Evolutionary conservation across 2,329 filamentous ascomycete species (phyloP), one percentile per base, ranked within the genome.

Genomic region (Alternaria sp.): DNA sequence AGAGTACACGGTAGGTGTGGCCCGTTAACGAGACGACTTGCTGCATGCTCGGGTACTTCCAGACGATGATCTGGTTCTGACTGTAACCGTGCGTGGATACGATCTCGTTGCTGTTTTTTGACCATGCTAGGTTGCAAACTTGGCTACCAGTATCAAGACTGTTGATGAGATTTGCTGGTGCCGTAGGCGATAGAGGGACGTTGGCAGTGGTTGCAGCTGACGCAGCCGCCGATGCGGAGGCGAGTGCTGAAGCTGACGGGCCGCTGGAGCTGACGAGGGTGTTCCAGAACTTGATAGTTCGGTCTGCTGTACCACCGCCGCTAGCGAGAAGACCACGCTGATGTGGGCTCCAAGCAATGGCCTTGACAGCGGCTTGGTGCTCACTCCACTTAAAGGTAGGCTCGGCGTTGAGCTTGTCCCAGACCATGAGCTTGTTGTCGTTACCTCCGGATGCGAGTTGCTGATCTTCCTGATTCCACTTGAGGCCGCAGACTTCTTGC

Each of bases 31-130:
- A 97, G 44, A 93, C 95, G 9, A 99, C 93, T 79, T 98, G 96
- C 52, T 93, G 93, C 96, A 99, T 98, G 70, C 91, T 94, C 1
- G 96, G 96, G 77, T 99, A 99, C 77, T 99, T 99, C 96, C 96
- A 99, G 59, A 99, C 93, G 40, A 98, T 95, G 73, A 99, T 97
- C 80, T 98, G 96, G 79, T 99, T 97, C 77, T 99, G 96, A 71
- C 91, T 95, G 83, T 97, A 99, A 7, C 96, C 96, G 77, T 99
- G 96, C 1, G 96, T 99, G 54, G 91, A 95, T 58, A 99, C 95
- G 61, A 99, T 93, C 80, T 99, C 96, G 78, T 97, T 97, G 8
- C 93, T 97, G 80, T 97, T 97, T 77, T 96, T 97, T 17, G 91
- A 96, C 94, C 96, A 99, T 5, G 94, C 92, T 46, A 99, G 85